Base-by-base conservation (phyloP, 148 eudicot species). In the Cornus controversa region DNA sequence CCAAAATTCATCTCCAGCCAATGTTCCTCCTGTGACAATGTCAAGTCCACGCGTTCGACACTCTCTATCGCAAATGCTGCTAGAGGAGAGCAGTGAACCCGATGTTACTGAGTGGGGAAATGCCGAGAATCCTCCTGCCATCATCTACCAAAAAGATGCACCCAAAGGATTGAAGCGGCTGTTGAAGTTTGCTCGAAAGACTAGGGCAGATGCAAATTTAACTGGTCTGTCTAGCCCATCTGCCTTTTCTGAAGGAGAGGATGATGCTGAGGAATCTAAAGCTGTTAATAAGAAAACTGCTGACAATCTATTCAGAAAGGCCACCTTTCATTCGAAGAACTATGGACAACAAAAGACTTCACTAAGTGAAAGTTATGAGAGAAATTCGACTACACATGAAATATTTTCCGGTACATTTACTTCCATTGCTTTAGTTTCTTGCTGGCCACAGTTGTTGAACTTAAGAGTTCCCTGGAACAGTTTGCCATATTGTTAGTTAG, bases 131-230 rank as follows among this genome's bases (percentile, higher is more conserved):
- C 94, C 97, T 5, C 92, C 98, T 75, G 78, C 91, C 6, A 82
- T 96, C 85, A 87, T 88, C 66, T 92, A 91, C 85, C 99, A 93
- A 72, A 96, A 91, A 84, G 98, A 96, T 86, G 92, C 92, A 81
- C 99, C 98, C 36, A 96, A 92, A 86, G 99, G 99, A 69, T 82
- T 96, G 37, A 96, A 96, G 86, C 88, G 94, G 90, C 91, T 96
- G 66, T 82, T 96, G 76, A 96, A 95, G 76, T 95, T 95, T 80
- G 93, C 97, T 54, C 90, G 94, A 36, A 95, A 95, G 82, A 91
- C 85, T 77, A 88, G 85, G 80, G 85, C 89, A 28, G 97, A 93
- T 79, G 83, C 90, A 74, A 89, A 83, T 83, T 71, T 82, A 80
- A 86, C 87, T 64, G 89, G 89, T 84, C 87, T 91, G 90, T 88